These are phyloP conservation scores for Lepiota venenata DNA, from an alignment of 768 basidiomycete species.

Conservation along the genomic window DNA sequence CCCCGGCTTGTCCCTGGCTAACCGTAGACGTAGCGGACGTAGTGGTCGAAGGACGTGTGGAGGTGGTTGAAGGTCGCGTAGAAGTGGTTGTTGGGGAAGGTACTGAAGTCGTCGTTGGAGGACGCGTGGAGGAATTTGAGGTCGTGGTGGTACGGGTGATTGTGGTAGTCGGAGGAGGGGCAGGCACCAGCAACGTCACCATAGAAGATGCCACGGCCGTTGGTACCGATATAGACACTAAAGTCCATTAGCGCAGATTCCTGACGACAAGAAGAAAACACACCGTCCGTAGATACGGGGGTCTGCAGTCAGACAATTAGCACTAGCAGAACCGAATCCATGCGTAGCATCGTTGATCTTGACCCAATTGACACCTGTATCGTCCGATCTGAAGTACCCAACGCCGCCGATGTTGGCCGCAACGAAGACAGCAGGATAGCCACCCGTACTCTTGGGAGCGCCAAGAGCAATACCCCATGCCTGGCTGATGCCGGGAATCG, in stretches of 20 bases:
- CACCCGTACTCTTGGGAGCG: conserved; percentile 42
- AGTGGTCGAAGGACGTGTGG: conserved; percentile 13
- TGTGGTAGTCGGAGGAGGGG: conserved; percentile 26
- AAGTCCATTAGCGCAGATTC: neutral
- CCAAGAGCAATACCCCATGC: conserved; percentile 61
- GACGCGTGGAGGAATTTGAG: conserved; percentile 12
- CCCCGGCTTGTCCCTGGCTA: conserved; percentile 19
- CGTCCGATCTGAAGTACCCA: conserved; percentile 56
- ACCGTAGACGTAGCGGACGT: conserved; percentile 23
- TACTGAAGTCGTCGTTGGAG: conserved; percentile 15
- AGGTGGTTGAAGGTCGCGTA: conserved; percentile 16
- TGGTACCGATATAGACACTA: conserved; percentile 60
- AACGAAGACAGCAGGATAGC: conserved; percentile 53
- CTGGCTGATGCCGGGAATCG: conserved; percentile 41
- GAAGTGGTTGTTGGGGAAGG: conserved; percentile 27
- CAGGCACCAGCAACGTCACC: conserved; percentile 34
- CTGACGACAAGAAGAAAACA: conserved; percentile 12
- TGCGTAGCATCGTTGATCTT: conserved; percentile 55
- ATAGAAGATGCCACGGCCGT: conserved; percentile 57
- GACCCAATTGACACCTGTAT: conserved; percentile 53
- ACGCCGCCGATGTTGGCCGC: conserved; percentile 48
- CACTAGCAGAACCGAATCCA: conserved; percentile 50
- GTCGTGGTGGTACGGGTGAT: conserved; percentile 19
- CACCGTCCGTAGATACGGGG: conserved; percentile 53
- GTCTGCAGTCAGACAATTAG: conserved; percentile 49